Evolutionary conservation across 495 filamentous ascomycete genomes (phyloP).

Genomic region (Podospora australis): DNA sequence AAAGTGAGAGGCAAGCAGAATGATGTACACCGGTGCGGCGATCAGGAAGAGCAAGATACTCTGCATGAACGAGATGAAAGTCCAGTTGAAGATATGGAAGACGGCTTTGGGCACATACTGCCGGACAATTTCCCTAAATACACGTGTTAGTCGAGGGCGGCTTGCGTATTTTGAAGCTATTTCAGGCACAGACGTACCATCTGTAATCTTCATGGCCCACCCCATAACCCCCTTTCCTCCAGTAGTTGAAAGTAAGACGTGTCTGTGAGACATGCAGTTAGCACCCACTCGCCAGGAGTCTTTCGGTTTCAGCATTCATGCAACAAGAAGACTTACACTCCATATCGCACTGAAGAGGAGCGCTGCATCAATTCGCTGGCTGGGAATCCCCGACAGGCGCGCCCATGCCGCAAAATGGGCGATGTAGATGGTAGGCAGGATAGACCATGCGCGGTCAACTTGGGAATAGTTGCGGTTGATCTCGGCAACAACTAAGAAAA

Average conservation of each 20-base stretch:
- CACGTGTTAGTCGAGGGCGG: no score
- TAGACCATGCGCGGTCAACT: slow-evolving; percentile 85
- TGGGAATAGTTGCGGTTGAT: slow-evolving; percentile 90
- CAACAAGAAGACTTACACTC: slow-evolving; percentile 55
- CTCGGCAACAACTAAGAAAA: slow-evolving; percentile 71
- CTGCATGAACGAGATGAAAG: slow-evolving; percentile 83
- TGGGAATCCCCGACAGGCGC: slow-evolving; percentile 64
- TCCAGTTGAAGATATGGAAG: slow-evolving; percentile 79
- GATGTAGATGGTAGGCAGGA: slow-evolving; percentile 82
- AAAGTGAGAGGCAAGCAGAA: slow-evolving; percentile 51
- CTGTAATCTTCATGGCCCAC: slow-evolving; percentile 91
- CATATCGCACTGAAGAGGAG: slow-evolving; percentile 66
- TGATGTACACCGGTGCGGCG: slow-evolving; percentile 73
- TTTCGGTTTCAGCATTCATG: slow-evolving; percentile 5
- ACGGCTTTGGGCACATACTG: slow-evolving; percentile 36
- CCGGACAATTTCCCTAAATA: slow-evolving; percentile 41
- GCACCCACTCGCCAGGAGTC: no score
- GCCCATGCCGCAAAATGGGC: slow-evolving; percentile 82
- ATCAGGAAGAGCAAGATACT: slow-evolving; percentile 70
- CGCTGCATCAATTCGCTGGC: slow-evolving; percentile 65
- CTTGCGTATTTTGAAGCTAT: no score
- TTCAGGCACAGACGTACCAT: slow-evolving; percentile 49
- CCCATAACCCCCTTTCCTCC: slow-evolving; percentile 87
- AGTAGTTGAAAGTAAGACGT: slow-evolving; percentile 93
- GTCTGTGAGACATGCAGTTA: slow-evolving; percentile 10